A percentile compares a stretch with the other conserved stretches of the same genome.
phyloP scores from a whole-genome alignment of 108 stramenopile genomes.

The Fistulifera pelliculosa region DNA sequence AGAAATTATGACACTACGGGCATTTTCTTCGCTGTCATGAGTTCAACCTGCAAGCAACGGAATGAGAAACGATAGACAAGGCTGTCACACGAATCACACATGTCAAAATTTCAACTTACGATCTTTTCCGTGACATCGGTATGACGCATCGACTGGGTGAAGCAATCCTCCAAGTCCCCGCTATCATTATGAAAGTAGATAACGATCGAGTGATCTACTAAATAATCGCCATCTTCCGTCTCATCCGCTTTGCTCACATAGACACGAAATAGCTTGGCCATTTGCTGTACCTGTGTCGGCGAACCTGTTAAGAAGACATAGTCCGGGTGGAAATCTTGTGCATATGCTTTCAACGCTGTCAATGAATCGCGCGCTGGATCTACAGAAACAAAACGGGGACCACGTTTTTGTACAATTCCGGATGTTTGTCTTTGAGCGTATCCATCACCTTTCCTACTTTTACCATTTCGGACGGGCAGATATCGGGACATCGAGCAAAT shows the following conservation, averaged over 20 bases:
- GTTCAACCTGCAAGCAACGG: no score
- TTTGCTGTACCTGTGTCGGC: slow-evolving; percentile 89
- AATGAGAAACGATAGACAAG: no score
- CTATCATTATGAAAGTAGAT: slow-evolving; percentile 94
- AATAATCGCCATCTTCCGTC: slow-evolving; percentile 95
- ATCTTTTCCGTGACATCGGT: slow-evolving; percentile 88
- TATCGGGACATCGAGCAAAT: slow-evolving; percentile 99
- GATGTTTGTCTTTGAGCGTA: slow-evolving; percentile 67
- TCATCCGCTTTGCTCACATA: slow-evolving; percentile 93
- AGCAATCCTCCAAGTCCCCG: slow-evolving; percentile 96
- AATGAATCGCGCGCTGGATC: slow-evolving; percentile 97
- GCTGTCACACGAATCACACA: no score
- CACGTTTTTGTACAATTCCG: slow-evolving; percentile 51
- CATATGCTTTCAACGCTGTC: slow-evolving; percentile 84
- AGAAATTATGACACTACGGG: no score
- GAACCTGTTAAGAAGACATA: slow-evolving; percentile 88
- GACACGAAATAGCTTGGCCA: slow-evolving; percentile 96
- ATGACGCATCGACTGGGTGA: slow-evolving; percentile 93
- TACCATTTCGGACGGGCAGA: slow-evolving; percentile 99
- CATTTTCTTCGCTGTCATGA: no score
- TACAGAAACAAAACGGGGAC: slow-evolving; percentile 95
- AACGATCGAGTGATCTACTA: slow-evolving; percentile 99
- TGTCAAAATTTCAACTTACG: slow-evolving; percentile 9
- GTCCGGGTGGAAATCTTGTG: slow-evolving; percentile 92
- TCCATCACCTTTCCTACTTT: slow-evolving; percentile 95